Evolutionary conservation across 2,329 filamentous ascomycete species (phyloP), one percentile per base, ranked within the genome.

Genomic region (Cercospora nicotianae): DNA sequence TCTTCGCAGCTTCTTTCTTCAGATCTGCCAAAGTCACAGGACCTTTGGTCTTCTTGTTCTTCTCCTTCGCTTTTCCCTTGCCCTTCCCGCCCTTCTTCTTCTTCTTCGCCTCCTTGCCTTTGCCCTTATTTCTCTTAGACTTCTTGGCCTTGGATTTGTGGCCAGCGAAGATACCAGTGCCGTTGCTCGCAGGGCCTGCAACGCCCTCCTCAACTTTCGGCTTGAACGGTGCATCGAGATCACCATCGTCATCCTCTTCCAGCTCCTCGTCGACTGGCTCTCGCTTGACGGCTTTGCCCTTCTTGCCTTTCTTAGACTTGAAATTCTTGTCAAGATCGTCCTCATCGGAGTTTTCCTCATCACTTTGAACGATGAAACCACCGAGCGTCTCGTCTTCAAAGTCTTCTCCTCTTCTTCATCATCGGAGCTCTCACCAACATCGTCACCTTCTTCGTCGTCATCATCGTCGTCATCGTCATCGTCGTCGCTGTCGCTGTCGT

Each of bases 1-100:
- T 94, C 69, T 86, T 87, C 60, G 82, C 81, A 0, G 88, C 89
- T 28, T 91, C 86, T 66, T 88, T 86, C 72, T 92, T 91, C 16
- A 95, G 83, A 66, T 89, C 83, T 0, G 87, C 87, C 3, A 91
- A 81, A 1, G 86, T 87, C 63, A 84, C 80, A 23, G 77, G 74
- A 9, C 74, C 69, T 23, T 76, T 76, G 42, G 73, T 71, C 39
- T 75, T 75, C 55, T 75, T 79, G 69, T 73, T 77, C 65, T 73
- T 73, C 55, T 69, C 64, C 61, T 73, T 74, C 63, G 65, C 68
- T 51, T 64, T 63, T 16, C 33, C 55, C 16, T 68, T 61, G 20
- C 48, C 63, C 66, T 72, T 71, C 28, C 39, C 33, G 58, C 68
- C 70, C 59, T 66, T 66, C 60, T 63, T 58, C 2, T 62, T 39